A percentile compares a stretch with the other conserved stretches of the same genome.
Conservation (phyloP, 2,329 filamentous ascomycete species). For the Penicillium sp. region DNA sequence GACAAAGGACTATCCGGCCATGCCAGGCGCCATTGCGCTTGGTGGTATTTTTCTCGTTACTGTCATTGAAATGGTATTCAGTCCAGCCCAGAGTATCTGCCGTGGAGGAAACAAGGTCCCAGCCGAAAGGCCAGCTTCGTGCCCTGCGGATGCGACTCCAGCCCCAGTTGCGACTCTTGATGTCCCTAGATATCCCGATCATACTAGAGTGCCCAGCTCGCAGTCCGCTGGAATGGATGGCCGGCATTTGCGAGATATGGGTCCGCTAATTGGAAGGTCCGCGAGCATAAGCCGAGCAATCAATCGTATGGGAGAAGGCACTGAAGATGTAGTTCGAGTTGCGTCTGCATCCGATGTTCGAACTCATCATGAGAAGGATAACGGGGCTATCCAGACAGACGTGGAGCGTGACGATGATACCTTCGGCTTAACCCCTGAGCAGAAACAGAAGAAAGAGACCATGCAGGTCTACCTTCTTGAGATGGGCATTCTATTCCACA, state of each 20-base stretch:
- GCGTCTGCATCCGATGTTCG: conserved; percentile 17
- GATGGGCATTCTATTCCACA: conserved; percentile 70
- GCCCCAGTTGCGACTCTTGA: background rate
- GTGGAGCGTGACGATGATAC: conserved; percentile 14
- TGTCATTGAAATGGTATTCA: conserved; percentile 51
- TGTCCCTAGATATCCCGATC: background rate
- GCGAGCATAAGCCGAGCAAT: conserved; percentile 26
- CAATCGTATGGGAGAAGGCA: conserved; percentile 21
- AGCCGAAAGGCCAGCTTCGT: background rate
- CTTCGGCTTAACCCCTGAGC: conserved; percentile 19
- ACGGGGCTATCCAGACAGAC: conserved; percentile 12
- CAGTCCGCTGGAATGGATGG: conserved; percentile 7
- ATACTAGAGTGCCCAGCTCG: background rate
- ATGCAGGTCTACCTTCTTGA: conserved; percentile 68
- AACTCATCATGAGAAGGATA: conserved; percentile 12
- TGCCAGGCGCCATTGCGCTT: conserved; percentile 43
- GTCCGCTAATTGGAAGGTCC: conserved; percentile 22
- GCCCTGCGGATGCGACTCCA: background rate
- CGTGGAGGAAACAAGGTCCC: conserved; percentile 11
- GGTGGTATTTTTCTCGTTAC: conserved; percentile 40
- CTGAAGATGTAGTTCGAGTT: conserved; percentile 19
- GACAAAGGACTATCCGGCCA: conserved; percentile 40
- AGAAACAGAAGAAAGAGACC: conserved; percentile 53
- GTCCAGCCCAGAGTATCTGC: conserved; percentile 27
- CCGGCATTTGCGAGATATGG: conserved; percentile 21